A percentile compares a stretch with the other conserved stretches of the same genome.
Evolutionary conservation across 2,329 filamentous ascomycete genomes (phyloP).

Genomic region (Alternaria sp.): DNA sequence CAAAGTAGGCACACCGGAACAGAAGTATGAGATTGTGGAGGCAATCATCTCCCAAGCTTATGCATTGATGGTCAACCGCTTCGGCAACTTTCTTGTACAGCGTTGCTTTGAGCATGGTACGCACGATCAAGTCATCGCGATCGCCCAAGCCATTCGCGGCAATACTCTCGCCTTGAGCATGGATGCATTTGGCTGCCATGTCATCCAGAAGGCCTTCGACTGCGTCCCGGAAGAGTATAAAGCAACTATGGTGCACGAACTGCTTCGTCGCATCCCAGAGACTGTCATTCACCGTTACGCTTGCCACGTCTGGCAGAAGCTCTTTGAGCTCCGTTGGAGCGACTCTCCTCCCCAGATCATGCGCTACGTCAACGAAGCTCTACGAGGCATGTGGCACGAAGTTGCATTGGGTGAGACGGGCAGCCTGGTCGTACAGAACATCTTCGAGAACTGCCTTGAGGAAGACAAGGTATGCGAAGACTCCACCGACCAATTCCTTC

Average conservation of each 20-base stretch:
- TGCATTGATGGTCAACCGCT: conserved; percentile 95
- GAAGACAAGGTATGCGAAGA: conserved; percentile 99
- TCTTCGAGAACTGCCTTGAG: conserved; percentile 98
- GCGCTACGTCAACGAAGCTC: conserved; percentile 95
- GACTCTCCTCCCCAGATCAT: conserved; percentile 96
- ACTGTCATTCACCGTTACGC: conserved; percentile 98
- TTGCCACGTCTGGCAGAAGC: conserved; percentile 99
- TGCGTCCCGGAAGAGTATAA: conserved; percentile 98
- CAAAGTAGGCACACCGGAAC: conserved; percentile 91
- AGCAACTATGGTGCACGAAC: conserved; percentile 97
- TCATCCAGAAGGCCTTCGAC: conserved; percentile 98
- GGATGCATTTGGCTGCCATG: conserved; percentile 98
- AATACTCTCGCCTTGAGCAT: conserved; percentile 94
- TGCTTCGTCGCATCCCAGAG: conserved; percentile 92
- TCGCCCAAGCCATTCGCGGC: conserved; percentile 91
- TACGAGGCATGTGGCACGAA: conserved; percentile 98
- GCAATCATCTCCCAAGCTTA: conserved; percentile 95
- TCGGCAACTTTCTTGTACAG: conserved; percentile 97
- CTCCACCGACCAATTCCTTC: no score
- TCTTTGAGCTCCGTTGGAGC: conserved; percentile 96
- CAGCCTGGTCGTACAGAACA: conserved; percentile 97
- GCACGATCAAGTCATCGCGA: conserved; percentile 88
- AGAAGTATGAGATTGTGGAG: conserved; percentile 97
- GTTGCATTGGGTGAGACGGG: conserved; percentile 96
- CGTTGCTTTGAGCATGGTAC: conserved; percentile 99